These are phyloP conservation scores for Verticillium nubilum DNA, from an alignment of 2,329 filamentous ascomycete genomes.

Conservation along the genomic window DNA sequence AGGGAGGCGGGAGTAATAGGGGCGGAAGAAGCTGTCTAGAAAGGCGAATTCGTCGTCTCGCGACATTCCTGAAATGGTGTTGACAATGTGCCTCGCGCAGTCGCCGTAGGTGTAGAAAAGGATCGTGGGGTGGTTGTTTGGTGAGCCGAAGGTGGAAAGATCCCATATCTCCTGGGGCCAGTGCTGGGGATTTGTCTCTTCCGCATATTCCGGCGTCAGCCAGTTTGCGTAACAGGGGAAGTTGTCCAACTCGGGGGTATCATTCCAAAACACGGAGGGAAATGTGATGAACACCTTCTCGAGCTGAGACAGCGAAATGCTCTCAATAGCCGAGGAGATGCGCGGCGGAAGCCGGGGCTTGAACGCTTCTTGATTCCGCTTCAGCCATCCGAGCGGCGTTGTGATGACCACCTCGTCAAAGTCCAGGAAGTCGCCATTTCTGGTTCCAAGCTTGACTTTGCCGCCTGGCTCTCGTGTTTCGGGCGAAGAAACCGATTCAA, in stretches of 20 bases:
- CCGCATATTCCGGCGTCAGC: slow-evolving; percentile 51
- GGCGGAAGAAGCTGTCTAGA: slow-evolving; percentile 44
- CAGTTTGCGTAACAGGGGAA: slow-evolving; percentile 51
- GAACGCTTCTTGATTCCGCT: slow-evolving; percentile 41
- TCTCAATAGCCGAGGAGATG: slow-evolving; percentile 36
- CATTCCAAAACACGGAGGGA: slow-evolving; percentile 54
- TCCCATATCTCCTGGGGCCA: slow-evolving; percentile 43
- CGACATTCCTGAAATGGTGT: slow-evolving; percentile 2
- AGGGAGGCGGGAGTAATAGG: slow-evolving; percentile 61
- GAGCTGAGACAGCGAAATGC: slow-evolving; percentile 42
- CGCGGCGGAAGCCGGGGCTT: slow-evolving; percentile 34
- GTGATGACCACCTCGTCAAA: slow-evolving; percentile 68
- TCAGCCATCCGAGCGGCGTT: slow-evolving; percentile 62
- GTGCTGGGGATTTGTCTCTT: slow-evolving; percentile 33
- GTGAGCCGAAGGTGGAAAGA: slow-evolving; percentile 35
- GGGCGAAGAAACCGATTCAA: not conserved
- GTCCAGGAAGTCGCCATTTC: slow-evolving; percentile 29
- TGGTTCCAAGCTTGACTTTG: not conserved
- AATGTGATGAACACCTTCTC: slow-evolving; percentile 53
- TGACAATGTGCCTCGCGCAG: slow-evolving; percentile 27
- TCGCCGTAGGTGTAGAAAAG: slow-evolving; percentile 58
- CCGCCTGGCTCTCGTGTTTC: not conserved
- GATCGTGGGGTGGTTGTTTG: slow-evolving; percentile 55
- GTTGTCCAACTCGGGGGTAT: not conserved
- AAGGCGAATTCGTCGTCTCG: slow-evolving; percentile 16